Conservation (phyloP, 176 grass and related monocot genomes). For the Triticum urartu region DNA sequence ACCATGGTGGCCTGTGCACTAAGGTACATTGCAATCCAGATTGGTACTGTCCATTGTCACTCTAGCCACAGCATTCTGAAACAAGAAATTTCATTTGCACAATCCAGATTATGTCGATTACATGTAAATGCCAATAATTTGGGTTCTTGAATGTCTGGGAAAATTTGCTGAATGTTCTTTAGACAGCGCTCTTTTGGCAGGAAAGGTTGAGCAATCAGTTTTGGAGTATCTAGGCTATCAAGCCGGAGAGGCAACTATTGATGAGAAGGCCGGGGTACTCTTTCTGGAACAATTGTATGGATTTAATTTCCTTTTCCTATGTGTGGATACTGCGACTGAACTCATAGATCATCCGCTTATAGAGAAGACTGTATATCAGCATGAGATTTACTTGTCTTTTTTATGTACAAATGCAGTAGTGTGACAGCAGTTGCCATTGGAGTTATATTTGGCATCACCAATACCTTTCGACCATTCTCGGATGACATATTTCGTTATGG, state of each 20-base stretch:
- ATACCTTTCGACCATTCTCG: slow-evolving; percentile 73
- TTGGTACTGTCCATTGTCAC: background rate
- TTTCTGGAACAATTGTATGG: slow-evolving; percentile 77
- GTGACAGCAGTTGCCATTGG: slow-evolving; percentile 65
- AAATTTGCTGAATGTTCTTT: slow-evolving; percentile 57
- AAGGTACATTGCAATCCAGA: slow-evolving; percentile 41
- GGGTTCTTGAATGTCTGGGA: background rate
- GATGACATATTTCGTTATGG: slow-evolving; percentile 85
- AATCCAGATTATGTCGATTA: background rate
- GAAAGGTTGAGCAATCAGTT: slow-evolving; percentile 56
- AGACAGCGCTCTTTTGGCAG: slow-evolving; percentile 90
- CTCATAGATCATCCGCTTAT: slow-evolving; percentile 5
- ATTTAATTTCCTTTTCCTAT: slow-evolving; percentile 18
- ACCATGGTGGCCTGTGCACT: slow-evolving; percentile 79
- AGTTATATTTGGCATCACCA: slow-evolving; percentile 87
- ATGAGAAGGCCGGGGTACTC: slow-evolving; percentile 85
- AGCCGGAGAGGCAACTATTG: slow-evolving; percentile 49
- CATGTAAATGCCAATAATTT: background rate
- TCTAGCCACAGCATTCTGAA: background rate
- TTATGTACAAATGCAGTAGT: slow-evolving; percentile 43
- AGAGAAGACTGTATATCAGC: background rate
- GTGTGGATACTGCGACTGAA: background rate
- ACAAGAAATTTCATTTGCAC: background rate
- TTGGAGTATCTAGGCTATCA: slow-evolving; percentile 73
- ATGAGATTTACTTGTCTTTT: slow-evolving; percentile 26